A percentile compares a stretch with the other conserved stretches of the same genome.
phyloP scores from a whole-genome alignment of 192 early-diverging fungal genomes.

The Diversispora epigaea region DNA sequence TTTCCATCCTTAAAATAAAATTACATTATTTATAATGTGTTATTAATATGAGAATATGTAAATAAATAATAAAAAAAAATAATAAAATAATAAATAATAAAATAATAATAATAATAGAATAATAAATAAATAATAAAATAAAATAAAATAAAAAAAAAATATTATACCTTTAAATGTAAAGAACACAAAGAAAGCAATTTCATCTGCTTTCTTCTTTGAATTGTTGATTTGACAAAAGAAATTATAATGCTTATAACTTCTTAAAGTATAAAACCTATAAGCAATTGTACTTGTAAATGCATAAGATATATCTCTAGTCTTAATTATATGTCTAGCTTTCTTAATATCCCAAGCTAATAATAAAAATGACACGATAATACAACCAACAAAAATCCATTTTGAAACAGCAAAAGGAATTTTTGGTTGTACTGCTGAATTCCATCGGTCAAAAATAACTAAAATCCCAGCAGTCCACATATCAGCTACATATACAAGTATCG shows the following conservation, averaged over 20 bases:
- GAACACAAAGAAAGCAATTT: conserved; percentile 80
- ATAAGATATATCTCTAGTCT: conserved; percentile 71
- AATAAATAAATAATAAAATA: not conserved
- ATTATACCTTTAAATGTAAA: conserved; percentile 73
- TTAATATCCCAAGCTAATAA: conserved; percentile 68
- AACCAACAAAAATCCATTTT: conserved; percentile 60
- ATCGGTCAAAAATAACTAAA: conserved; percentile 49
- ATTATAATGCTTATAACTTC: conserved; percentile 77
- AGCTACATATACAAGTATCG: conserved; percentile 73
- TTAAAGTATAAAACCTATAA: conserved; percentile 71
- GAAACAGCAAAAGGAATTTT: conserved; percentile 43
- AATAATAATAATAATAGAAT: too few relatives aligned
- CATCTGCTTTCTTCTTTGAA: conserved; percentile 59
- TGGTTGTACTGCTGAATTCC: conserved; percentile 37
- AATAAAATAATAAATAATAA: too few relatives aligned
- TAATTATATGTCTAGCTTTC: conserved; percentile 64
- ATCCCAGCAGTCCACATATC: conserved; percentile 75
- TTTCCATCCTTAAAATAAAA: conserved; percentile 68
- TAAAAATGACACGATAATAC: conserved; percentile 67
- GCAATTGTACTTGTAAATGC: conserved; percentile 72
- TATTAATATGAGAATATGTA: not conserved
- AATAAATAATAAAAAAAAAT: not conserved
- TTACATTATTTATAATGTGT: not conserved
- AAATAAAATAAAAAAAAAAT: not conserved
- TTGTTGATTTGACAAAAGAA: conserved; percentile 72